Conservation (phyloP, 2,329 filamentous ascomycete species). For the Neofusicoccum parvum region DNA sequence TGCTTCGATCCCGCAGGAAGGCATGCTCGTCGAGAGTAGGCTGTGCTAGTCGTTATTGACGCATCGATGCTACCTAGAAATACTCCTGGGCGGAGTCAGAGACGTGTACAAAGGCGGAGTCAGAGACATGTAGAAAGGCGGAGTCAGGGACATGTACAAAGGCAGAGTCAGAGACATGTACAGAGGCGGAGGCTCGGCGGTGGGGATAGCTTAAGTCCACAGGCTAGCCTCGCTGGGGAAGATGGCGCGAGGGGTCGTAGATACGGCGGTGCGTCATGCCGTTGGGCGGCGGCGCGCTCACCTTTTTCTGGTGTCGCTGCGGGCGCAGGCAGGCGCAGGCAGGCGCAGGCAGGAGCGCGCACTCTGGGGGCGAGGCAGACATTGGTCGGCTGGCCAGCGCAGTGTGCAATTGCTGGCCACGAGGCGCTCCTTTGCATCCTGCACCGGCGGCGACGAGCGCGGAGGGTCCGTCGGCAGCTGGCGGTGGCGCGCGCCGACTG, state of each 20-base stretch:
- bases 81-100: slow-evolving; percentile 3
- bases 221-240: neutral
- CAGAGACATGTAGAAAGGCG: neutral
- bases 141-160: neutral
- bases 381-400: too few relatives aligned
- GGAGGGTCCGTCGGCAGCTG: neutral
- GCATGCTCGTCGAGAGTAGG: too few relatives aligned
- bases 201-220: neutral
- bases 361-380: too few relatives aligned
- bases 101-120: neutral
- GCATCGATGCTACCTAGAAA: neutral
- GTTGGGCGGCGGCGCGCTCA: too few relatives aligned
- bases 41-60: too few relatives aligned
- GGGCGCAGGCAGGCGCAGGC: too few relatives aligned
- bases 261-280: neutral
- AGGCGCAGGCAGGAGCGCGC: too few relatives aligned
- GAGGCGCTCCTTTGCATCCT: too few relatives aligned
- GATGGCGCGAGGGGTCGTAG: neutral
- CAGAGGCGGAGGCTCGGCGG: neutral
- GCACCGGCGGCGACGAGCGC: too few relatives aligned
- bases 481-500: neutral
- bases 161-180: neutral
- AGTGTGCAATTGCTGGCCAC: too few relatives aligned
- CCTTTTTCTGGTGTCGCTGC: too few relatives aligned
- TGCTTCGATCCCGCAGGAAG: too few relatives aligned